A percentile compares a stretch with the other conserved stretches of the same genome.
Conservation (phyloP, 306 rosid species). For the Ammopiptanthus mongolicus region DNA sequence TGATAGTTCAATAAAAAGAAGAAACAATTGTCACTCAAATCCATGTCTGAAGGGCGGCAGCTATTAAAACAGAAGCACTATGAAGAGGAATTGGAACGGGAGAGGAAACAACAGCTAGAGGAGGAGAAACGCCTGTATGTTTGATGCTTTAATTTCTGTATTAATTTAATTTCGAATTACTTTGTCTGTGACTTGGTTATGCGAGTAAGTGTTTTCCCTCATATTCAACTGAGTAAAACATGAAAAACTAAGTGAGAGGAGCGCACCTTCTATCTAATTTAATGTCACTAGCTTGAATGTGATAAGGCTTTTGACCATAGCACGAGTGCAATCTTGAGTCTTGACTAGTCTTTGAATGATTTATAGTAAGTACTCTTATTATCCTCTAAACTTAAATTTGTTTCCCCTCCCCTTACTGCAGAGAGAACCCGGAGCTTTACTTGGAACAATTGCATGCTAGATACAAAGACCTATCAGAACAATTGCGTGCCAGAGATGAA, state of each 20-base stretch:
- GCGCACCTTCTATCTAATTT: not conserved
- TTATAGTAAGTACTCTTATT: not conserved
- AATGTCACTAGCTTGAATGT: not conserved
- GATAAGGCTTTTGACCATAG: not conserved
- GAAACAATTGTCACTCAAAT: constrained; percentile 66
- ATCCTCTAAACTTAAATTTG: not conserved
- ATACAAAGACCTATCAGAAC: constrained; percentile 64
- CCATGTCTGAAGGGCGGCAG: constrained; percentile 75
- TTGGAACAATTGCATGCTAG: constrained; percentile 58
- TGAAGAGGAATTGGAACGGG: constrained; percentile 68
- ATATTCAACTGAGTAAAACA: not conserved
- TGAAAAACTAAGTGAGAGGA: not conserved
- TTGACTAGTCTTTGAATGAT: not conserved
- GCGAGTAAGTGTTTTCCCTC: not conserved
- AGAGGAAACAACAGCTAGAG: constrained; percentile 59
- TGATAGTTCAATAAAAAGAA: constrained; percentile 65
- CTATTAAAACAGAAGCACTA: constrained; percentile 68
- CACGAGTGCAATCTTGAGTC: not conserved
- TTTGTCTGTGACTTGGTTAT: not conserved
- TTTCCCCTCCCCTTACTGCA: constrained; percentile 18
- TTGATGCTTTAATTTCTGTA: not conserved
- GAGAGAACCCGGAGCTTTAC: constrained; percentile 77
- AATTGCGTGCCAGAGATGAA: constrained; percentile 75
- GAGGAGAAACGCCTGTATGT: constrained; percentile 68
- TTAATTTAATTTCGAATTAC: not conserved